Evolutionary conservation across 805 yeast genomes (phyloP), one percentile per base, ranked within the genome.

Genomic region (Candida peoriensis): DNA sequence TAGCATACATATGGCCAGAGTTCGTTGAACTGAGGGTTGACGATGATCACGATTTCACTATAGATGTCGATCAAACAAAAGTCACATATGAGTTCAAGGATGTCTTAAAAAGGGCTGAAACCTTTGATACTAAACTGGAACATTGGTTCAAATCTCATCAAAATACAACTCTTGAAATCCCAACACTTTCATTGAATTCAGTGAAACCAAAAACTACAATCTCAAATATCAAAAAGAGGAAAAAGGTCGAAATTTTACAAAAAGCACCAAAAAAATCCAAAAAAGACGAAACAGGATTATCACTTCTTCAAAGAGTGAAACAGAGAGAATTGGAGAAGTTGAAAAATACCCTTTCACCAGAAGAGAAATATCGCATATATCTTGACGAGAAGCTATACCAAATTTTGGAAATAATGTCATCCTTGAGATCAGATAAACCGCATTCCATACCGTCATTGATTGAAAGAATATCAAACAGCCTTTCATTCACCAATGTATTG

Each of bases 291-390:
- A 33, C 31, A 7, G 47, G 46, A 8, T 28, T 58, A 8, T 50
- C 66, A 1, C 43, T 70, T 6, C 39, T 68, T 10, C 68, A 70
- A 28, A 50, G 74, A 29, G 64, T 68, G 31, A 56, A 53, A 34
- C 37, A 47, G 28, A 66, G 61, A 43, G 72, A 70, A 36, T 44
- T 47, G 15, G 44, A 38, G 12, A 49, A 35, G 13, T 30, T 41
- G 6, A 37, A 35, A 2, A 39, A 41, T 13, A 25, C 33, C 6
- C 16, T 42, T 0, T 24, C 50, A 4, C 60, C 61, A 3, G 54
- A 57, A 20, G 39, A 39, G 11, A 50, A 48, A 26, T 47, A 55
- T 33, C 30, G 44, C 1, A 14, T 33, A 5, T 53, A 49, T 30
- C 37, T 63, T 9, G 45, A 41, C 14, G 53, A 57, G 19, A 63